Evolutionary conservation across 495 filamentous ascomycete genomes (phyloP), one percentile per base, ranked within the genome.

Genomic region (Hypomontagnella submonticulosa): DNA sequence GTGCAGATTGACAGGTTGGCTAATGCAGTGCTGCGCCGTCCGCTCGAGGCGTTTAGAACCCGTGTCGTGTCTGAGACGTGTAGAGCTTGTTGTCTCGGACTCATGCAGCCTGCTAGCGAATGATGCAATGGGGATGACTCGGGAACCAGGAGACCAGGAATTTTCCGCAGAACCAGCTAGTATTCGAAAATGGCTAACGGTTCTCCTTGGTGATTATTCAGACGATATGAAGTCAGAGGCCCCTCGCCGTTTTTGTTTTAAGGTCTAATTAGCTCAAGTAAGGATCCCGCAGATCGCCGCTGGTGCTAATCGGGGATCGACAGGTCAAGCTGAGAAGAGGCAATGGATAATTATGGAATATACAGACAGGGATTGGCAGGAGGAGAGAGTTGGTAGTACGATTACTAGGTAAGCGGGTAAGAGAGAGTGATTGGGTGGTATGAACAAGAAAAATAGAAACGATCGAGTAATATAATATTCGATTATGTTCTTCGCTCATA

Each of bases 71-170:
- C 16, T 37, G 11, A 52, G 36, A 47, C 30, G 42, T 41, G 44
- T 37, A 16, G 27, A 36, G 32, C 46, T 32, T 36, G 50, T 12
- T 68, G 65, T 68, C 54, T 68, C 59, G 54, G 65, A 57, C 12
- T 51, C 18, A 20, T 11, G 50, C 56, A 65, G 66, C 61, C 60
- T 61, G 60, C 51, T 57, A 44, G 23, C 30, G 13, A 57, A 61
- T 69, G 66, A 69, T 65, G 66, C 57, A 69, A 69, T 69, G 1
- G 27, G 34, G 48, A 57, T 55, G 54, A 57, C 19, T 32, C 36
- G 18, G 32, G 18, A 4, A 38, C 13, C 7, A 13, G 36, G 54
- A 54, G 34, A 7, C 30, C 15, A 27, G 53, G 40, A 5, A 12
- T n/a, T 55, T n/a, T 42, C 55, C 59, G 41, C 58, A 42, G 54